phyloP scores from a whole-genome alignment of 2,329 filamentous ascomycete species.

The Pyricularia pennisetigena region DNA sequence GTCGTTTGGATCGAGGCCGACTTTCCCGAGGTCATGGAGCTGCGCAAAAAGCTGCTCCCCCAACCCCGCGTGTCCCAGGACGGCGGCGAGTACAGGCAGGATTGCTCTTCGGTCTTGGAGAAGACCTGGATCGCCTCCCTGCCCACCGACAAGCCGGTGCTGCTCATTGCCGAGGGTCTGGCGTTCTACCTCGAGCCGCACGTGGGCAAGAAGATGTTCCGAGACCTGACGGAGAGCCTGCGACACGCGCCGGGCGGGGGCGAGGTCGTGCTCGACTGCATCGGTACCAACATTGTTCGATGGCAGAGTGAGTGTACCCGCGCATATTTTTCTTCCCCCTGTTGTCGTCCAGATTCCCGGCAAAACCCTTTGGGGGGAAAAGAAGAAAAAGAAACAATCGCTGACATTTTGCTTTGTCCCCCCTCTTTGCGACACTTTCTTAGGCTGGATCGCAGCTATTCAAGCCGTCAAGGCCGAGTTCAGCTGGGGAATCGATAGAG shows the following conservation, averaged over 20 bases:
- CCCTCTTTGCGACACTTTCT: too few relatives aligned
- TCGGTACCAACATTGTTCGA: not conserved
- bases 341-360: not conserved
- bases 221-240: slow-evolving; percentile 3
- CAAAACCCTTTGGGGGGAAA: too few relatives aligned
- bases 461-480: slow-evolving; percentile 3
- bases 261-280: slow-evolving; percentile 3
- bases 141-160: slow-evolving; percentile 19
- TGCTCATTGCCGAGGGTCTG: slow-evolving; percentile 22
- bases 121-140: slow-evolving; percentile 19
- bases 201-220: slow-evolving; percentile 1
- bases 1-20: slow-evolving; percentile 23
- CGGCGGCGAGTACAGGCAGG: slow-evolving; percentile 16
- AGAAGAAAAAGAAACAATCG: not conserved
- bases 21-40: slow-evolving; percentile 21
- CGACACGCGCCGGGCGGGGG: slow-evolving; percentile 3
- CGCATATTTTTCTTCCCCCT: not conserved
- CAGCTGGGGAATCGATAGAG: slow-evolving; percentile 5
- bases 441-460: not conserved
- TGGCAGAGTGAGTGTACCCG: slow-evolving; percentile 3
- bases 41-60: slow-evolving; percentile 17
- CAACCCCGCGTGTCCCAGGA: slow-evolving; percentile 6
- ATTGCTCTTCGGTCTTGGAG: slow-evolving; percentile 16
- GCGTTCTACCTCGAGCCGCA: slow-evolving; percentile 17
- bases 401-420: not conserved